These are phyloP conservation scores for Eutypella sp. DNA, from an alignment of 2,329 filamentous ascomycete genomes.

Conservation along the genomic window DNA sequence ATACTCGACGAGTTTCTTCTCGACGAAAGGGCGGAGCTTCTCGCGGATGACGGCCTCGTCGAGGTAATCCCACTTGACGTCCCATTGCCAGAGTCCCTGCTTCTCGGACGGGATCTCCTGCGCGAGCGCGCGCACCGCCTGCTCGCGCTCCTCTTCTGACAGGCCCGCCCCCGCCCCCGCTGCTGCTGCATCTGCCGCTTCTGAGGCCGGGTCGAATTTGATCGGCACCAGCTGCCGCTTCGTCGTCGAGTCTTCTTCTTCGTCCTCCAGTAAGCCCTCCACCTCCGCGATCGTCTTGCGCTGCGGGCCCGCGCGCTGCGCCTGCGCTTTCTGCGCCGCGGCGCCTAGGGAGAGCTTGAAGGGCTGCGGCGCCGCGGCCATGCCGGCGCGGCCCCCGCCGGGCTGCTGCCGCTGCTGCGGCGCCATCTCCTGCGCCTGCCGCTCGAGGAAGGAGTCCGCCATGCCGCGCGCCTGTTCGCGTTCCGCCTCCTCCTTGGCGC, in stretches of 20 bases:
- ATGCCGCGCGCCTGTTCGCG: constrained; percentile 75
- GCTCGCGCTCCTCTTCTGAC: constrained; percentile 80
- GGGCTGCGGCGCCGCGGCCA: constrained; percentile 61
- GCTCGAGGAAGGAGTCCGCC: constrained; percentile 86
- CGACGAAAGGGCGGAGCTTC: constrained; percentile 88
- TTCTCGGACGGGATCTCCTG: constrained; percentile 86
- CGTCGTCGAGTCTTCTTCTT: constrained; percentile 70
- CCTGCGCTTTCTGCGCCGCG: constrained; percentile 68
- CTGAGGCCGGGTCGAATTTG: constrained; percentile 69
- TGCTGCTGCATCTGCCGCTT: too few species aligned
- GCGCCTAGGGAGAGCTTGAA: constrained; percentile 94
- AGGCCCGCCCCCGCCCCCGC: constrained; percentile 64
- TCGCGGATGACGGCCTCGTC: constrained; percentile 76
- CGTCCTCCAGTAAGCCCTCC: constrained; percentile 89
- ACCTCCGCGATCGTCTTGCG: constrained; percentile 88
- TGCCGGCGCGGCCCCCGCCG: constrained; percentile 28
- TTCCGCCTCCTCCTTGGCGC: constrained; percentile 62
- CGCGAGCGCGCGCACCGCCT: constrained; percentile 76
- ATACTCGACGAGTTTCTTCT: constrained; percentile 97
- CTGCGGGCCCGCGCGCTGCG: constrained; percentile 49
- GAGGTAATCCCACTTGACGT: constrained; percentile 87
- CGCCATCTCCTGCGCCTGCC: constrained; percentile 73
- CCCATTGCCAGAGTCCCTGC: constrained; percentile 85
- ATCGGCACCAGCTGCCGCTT: constrained; percentile 78
- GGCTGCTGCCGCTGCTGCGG: constrained; percentile 40